These are phyloP conservation scores for Corynespora cassiicola DNA, from an alignment of 2,329 filamentous ascomycete genomes.

Conservation along the genomic window DNA sequence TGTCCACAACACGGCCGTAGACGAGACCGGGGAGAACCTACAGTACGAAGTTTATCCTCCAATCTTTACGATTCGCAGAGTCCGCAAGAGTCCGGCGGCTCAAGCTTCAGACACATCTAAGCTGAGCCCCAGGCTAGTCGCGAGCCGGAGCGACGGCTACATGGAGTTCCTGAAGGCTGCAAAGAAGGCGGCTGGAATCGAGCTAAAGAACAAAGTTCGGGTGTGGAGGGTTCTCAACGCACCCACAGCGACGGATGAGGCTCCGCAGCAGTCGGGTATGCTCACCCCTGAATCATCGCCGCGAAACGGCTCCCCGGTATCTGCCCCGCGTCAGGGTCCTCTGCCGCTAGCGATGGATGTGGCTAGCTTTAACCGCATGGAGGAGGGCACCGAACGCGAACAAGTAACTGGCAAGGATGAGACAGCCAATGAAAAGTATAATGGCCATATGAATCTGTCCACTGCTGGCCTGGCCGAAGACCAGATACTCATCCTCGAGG, in stretches of 20 bases:
- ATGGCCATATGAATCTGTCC: conserved; percentile 72
- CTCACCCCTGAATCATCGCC: conserved; percentile 54
- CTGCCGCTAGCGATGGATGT: conserved; percentile 67
- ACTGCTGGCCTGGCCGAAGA: conserved; percentile 73
- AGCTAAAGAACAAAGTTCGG: conserved; percentile 74
- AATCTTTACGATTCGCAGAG: conserved; percentile 81
- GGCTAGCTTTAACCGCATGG: conserved; percentile 67
- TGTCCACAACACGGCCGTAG: conserved; percentile 76
- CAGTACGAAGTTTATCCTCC: conserved; percentile 85
- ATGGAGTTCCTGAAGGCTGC: conserved; percentile 77
- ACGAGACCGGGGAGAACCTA: conserved; percentile 66
- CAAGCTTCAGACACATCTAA: conserved; percentile 68
- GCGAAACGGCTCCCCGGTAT: conserved; percentile 50
- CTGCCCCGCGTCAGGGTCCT: conserved; percentile 44
- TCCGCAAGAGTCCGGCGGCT: conserved; percentile 68
- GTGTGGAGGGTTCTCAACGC: conserved; percentile 71
- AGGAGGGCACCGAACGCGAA: conserved; percentile 69
- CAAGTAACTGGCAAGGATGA: conserved; percentile 70
- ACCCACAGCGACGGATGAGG: conserved; percentile 44
- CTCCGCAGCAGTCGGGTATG: conserved; percentile 45
- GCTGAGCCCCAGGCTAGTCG: conserved; percentile 70
- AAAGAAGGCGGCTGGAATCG: conserved; percentile 73
- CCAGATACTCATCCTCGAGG: conserved; percentile 83
- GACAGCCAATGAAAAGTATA: conserved; percentile 77
- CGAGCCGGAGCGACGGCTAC: conserved; percentile 73